Base-by-base conservation (phyloP, 148 eudicot genomes). In the Bassia scoparia region DNA sequence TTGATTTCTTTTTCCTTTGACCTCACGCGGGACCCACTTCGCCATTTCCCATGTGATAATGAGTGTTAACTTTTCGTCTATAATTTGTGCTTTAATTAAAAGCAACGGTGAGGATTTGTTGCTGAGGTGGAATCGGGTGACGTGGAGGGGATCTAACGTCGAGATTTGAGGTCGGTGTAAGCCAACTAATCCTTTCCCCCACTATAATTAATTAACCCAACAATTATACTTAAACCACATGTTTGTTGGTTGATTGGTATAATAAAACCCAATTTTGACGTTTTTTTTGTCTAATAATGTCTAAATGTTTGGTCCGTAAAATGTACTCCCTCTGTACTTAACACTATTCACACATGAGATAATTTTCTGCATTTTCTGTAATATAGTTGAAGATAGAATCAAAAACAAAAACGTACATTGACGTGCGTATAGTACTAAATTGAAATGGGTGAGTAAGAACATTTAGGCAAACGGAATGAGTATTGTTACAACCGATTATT, bases 181-280 rank as follows among this genome's bases (percentile, higher is more conserved):
- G 12, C 76, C 67, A 77, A 65, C 72, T 72, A 72, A 77, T 77
- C 65, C 16, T 52, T 55, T 54, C 24, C 7, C 44, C 23, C 10
- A 26, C 29, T 34, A 23, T 24, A 16, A 21, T 30, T 53, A 17
- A 37, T 23, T 18, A 44, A 20, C 30, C 10, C 4, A 70, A 20
- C 20, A 61, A 37, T 24, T 23, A 61, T 70, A 41, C 34, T 71
- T 41, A 70, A 33, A 54, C 64, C 80, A 77, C 80, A 65, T 77
- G 80, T 61, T 64, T 71, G 75, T 77, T 76, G 65, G 76, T 64
- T 71, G 80, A 71, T 77, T 77, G 71, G 73, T 76, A n/a, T 16
- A 46, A 24, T 17, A 30, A 13, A 33, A 30, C 4, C 44, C 26
- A n/a, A 14, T 38, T 5, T 73, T 20, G 35, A 34, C 46, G 38